These are phyloP conservation scores for Parachlorella kessleri DNA, from an alignment of 139 green algal genomes.

Conservation along the genomic window DNA sequence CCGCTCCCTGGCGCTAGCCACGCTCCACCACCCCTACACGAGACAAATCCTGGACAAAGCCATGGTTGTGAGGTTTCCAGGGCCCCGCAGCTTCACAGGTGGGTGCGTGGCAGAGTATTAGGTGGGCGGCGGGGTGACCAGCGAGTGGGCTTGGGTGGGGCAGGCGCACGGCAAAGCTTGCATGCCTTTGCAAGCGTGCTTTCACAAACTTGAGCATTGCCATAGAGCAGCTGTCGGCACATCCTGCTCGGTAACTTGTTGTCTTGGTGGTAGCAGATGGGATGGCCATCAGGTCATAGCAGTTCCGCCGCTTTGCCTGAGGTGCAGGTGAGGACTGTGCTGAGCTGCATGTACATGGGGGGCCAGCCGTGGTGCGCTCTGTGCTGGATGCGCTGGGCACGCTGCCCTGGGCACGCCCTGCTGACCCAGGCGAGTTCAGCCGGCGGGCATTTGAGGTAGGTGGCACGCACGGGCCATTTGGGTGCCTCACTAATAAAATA, in stretches of 20 bases:
- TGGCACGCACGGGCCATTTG: too few relatives aligned
- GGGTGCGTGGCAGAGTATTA: too few relatives aligned
- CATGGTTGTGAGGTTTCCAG: slow-evolving; percentile 51
- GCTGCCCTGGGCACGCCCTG: slow-evolving; percentile 43
- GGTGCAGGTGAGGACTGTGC: slow-evolving; percentile 60
- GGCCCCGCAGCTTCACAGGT: slow-evolving; percentile 57
- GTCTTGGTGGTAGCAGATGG: too few relatives aligned
- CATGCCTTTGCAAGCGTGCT: too few relatives aligned
- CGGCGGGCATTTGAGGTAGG: slow-evolving; percentile 52
- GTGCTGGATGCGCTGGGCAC: slow-evolving; percentile 43
- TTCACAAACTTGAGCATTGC: too few relatives aligned
- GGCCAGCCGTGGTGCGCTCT: slow-evolving; percentile 43
- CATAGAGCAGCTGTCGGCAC: too few relatives aligned
- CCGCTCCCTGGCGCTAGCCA: slow-evolving; percentile 8
- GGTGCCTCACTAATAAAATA: too few relatives aligned
- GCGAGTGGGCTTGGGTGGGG: not conserved
- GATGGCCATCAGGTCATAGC: too few relatives aligned
- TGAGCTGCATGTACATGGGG: slow-evolving; percentile 70
- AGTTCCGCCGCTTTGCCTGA: too few relatives aligned
- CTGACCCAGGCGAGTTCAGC: slow-evolving; percentile 66
- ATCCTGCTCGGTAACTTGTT: too few relatives aligned
- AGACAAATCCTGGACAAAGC: slow-evolving; percentile 41
- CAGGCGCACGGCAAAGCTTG: not conserved
- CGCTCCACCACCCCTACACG: slow-evolving; percentile 25
- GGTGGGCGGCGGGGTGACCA: not conserved